phyloP scores from a whole-genome alignment of 768 basidiomycete species.

The Suillus spraguei region DNA sequence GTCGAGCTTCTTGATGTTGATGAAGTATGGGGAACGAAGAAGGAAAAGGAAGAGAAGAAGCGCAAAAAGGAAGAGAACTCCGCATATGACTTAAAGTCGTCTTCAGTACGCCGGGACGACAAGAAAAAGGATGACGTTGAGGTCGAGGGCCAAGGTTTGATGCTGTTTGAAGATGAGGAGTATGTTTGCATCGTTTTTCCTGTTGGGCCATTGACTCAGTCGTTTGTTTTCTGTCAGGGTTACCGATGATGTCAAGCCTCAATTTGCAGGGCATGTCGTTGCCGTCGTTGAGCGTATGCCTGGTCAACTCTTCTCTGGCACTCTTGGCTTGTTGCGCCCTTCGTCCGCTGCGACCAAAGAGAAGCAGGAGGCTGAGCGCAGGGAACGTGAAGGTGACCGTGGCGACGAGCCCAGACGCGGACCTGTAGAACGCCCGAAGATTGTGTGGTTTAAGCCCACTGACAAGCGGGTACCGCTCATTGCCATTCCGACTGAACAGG shows the following conservation, averaged over 20 bases:
- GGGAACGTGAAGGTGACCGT: constrained; percentile 94
- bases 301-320: constrained; percentile 97
- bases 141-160: constrained; percentile 96
- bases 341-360: constrained; percentile 98
- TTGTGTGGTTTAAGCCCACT: constrained; percentile 99
- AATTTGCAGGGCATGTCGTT: constrained; percentile 98
- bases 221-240: constrained; percentile 52
- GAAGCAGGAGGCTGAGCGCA: constrained; percentile 96
- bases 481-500: constrained; percentile 98
- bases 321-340: constrained; percentile 90
- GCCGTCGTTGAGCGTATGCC: constrained; percentile 99
- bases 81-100: constrained; percentile 83
- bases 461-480: constrained; percentile 99
- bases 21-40: constrained; percentile 98
- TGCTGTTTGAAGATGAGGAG: constrained; percentile 98
- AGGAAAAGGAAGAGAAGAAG: constrained; percentile 99
- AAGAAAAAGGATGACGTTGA: constrained; percentile 99
- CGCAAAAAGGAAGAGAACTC: constrained; percentile 99
- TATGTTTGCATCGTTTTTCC: constrained; percentile 34
- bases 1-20: constrained; percentile 98
- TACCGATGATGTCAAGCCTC: constrained; percentile 96
- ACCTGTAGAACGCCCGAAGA: constrained; percentile 91
- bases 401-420: constrained; percentile 80
- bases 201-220: constrained; percentile 15
- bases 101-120: constrained; percentile 84